Evolutionary conservation across 2,329 filamentous ascomycete species (phyloP).

Genomic region (Beauveria pseudobassiana): DNA sequence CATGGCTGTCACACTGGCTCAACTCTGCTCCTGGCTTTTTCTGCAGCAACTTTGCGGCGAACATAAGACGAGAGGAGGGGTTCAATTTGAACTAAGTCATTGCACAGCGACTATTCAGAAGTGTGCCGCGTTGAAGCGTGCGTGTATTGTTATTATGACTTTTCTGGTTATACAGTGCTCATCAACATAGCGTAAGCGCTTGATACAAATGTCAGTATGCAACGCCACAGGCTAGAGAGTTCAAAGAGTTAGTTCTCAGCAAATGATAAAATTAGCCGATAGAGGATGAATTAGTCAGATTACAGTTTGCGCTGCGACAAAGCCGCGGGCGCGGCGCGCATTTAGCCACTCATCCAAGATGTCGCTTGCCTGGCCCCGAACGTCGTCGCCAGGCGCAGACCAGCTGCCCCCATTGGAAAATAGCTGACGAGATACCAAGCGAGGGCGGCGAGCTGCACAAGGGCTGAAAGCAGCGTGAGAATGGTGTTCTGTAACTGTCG

Average conservation of each 20-base stretch:
- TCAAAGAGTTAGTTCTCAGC: not conserved
- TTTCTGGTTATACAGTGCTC: constrained; percentile 2
- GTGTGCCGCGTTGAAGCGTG: not conserved
- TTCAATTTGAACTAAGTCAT: not conserved
- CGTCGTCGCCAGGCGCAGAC: constrained; percentile 75
- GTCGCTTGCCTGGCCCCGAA: constrained; percentile 80
- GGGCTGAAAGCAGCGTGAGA: constrained; percentile 75
- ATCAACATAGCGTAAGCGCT: not conserved
- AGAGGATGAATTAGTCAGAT: not conserved
- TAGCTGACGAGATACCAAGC: constrained; percentile 95
- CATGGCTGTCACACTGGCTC: not conserved
- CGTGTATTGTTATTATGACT: not conserved
- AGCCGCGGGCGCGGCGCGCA: not conserved
- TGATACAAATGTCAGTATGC: not conserved
- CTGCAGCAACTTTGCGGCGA: not conserved
- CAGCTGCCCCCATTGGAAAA: constrained; percentile 91
- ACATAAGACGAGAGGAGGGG: not conserved
- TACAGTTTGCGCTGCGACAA: not conserved
- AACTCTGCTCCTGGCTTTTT: not conserved
- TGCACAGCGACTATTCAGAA: not conserved
- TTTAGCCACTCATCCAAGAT: constrained; percentile 75
- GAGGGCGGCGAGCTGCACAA: constrained; percentile 76
- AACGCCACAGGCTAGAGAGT: not conserved
- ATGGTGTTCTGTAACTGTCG: constrained; percentile 71
- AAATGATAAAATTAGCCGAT: not conserved